Percentiles rank a stretch among this genome's conserved stretches.
phyloP scores from a whole-genome alignment of 2,329 filamentous ascomycete genomes.

The Annulohypoxylon truncatum region DNA sequence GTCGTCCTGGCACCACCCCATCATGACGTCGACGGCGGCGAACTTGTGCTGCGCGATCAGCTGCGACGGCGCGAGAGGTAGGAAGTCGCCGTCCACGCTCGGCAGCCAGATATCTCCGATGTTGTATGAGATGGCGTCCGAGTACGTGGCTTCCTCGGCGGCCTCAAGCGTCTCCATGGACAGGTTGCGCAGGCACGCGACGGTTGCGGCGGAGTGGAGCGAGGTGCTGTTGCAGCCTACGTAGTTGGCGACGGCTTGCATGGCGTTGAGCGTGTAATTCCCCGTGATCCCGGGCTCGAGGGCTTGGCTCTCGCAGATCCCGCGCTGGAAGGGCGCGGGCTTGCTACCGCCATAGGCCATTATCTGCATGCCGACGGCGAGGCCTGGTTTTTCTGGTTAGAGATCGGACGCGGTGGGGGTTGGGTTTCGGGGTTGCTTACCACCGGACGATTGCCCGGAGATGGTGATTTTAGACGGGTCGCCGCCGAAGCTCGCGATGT shows the following conservation, averaged over 20 bases:
- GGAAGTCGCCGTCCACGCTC: conserved; percentile 61
- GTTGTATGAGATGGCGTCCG: conserved; percentile 57
- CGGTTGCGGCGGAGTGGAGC: conserved; percentile 56
- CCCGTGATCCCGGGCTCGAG: conserved; percentile 64
- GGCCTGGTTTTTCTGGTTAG: conserved; percentile 44
- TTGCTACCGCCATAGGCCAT: conserved; percentile 59
- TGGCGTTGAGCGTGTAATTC: conserved; percentile 61
- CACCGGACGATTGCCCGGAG: conserved; percentile 54
- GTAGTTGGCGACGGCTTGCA: conserved; percentile 55
- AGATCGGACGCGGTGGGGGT: background rate
- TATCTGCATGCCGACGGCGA: conserved; percentile 60
- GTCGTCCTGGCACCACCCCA: conserved; percentile 60
- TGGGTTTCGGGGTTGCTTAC: conserved; percentile 11
- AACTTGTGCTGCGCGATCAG: conserved; percentile 56
- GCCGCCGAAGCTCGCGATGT: conserved; percentile 59
- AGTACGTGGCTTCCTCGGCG: conserved; percentile 57
- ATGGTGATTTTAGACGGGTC: conserved; percentile 57
- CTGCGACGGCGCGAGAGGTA: conserved; percentile 58
- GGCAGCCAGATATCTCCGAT: conserved; percentile 64
- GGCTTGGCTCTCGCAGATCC: conserved; percentile 60
- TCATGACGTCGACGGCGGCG: conserved; percentile 55
- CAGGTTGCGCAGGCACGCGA: conserved; percentile 60
- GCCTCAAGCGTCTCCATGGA: conserved; percentile 57
- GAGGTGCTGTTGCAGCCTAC: conserved; percentile 57
- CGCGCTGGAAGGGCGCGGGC: conserved; percentile 58